A percentile compares a stretch with the other conserved stretches of the same genome.
Evolutionary conservation across 2,329 filamentous ascomycete genomes (phyloP).

Genomic region (Neonectria coccinea): DNA sequence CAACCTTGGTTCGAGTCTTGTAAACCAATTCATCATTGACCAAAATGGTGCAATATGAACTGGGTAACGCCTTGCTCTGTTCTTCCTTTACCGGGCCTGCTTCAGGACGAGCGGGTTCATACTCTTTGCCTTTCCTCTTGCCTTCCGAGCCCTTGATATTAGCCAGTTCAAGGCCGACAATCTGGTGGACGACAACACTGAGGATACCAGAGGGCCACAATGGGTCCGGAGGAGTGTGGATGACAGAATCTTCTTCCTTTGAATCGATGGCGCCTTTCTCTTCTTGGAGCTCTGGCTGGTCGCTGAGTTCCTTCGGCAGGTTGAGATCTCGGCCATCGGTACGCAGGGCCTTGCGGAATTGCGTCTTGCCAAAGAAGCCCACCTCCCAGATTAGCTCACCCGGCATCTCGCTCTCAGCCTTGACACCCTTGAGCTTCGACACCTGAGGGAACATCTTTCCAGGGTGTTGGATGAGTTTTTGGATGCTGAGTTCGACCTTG

Average conservation of each 20-base stretch:
- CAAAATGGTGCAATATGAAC: constrained; percentile 92
- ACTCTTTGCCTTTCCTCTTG: constrained; percentile 86
- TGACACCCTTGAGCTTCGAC: constrained; percentile 84
- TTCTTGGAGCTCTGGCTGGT: constrained; percentile 84
- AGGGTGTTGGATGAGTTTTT: constrained; percentile 92
- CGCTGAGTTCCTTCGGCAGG: constrained; percentile 78
- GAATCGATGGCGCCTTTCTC: constrained; percentile 82
- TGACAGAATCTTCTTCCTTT: constrained; percentile 81
- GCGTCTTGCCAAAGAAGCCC: constrained; percentile 91
- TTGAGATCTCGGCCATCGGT: constrained; percentile 88
- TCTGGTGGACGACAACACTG: constrained; percentile 90
- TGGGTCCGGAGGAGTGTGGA: constrained; percentile 93
- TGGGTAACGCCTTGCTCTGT: constrained; percentile 81
- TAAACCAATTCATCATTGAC: constrained; percentile 91
- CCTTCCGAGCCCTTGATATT: constrained; percentile 89
- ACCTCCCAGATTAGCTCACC: constrained; percentile 97
- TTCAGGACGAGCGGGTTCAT: constrained; percentile 83
- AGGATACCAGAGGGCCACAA: constrained; percentile 93
- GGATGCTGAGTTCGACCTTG: constrained; percentile 92
- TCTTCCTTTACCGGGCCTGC: constrained; percentile 91
- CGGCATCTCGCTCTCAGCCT: constrained; percentile 88
- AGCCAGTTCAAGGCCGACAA: constrained; percentile 92
- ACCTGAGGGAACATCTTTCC: constrained; percentile 92
- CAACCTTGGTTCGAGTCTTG: constrained; percentile 93
- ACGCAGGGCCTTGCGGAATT: constrained; percentile 84